Percentiles rank a stretch among this genome's conserved stretches.
These are phyloP conservation scores for Termitomyces sp. DNA, from an alignment of 768 basidiomycete species.

Conservation along the genomic window DNA sequence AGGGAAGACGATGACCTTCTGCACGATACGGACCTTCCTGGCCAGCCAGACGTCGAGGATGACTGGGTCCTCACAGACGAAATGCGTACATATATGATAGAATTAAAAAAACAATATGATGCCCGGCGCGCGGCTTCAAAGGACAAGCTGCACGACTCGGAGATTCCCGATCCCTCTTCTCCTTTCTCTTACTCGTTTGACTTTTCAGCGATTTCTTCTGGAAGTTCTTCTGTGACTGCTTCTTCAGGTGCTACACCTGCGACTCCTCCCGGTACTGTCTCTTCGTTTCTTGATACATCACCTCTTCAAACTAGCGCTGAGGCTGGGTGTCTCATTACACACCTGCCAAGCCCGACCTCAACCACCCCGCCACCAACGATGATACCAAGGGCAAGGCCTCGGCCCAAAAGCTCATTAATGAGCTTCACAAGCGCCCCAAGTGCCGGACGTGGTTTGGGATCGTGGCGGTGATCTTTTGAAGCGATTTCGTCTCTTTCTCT, in stretches of 20 bases:
- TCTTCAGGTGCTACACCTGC: not conserved
- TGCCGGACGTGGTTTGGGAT: not conserved
- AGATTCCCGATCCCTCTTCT: not conserved
- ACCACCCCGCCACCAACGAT: not conserved
- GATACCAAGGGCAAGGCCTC: not conserved
- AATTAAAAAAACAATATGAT: slow-evolving; percentile 1
- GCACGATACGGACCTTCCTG: not conserved
- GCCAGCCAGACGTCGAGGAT: not conserved
- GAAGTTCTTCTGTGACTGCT: not conserved
- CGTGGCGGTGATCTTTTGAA: not conserved
- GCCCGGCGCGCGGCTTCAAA: not conserved
- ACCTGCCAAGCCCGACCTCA: not conserved
- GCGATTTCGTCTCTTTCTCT: not conserved
- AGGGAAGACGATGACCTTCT: slow-evolving; percentile 1
- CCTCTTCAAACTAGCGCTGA: not conserved
- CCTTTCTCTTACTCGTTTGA: not conserved
- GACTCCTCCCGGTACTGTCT: not conserved
- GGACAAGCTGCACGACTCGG: not conserved
- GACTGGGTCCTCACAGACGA: slow-evolving; percentile 2
- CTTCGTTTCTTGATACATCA: not conserved
- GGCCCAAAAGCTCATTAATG: not conserved
- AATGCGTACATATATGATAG: not conserved
- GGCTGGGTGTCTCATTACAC: not conserved
- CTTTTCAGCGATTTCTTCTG: not conserved
- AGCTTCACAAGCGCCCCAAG: slow-evolving; percentile 1